Base-by-base conservation (phyloP, 441 rosid genomes). In the Populus trichocarpa region DNA sequence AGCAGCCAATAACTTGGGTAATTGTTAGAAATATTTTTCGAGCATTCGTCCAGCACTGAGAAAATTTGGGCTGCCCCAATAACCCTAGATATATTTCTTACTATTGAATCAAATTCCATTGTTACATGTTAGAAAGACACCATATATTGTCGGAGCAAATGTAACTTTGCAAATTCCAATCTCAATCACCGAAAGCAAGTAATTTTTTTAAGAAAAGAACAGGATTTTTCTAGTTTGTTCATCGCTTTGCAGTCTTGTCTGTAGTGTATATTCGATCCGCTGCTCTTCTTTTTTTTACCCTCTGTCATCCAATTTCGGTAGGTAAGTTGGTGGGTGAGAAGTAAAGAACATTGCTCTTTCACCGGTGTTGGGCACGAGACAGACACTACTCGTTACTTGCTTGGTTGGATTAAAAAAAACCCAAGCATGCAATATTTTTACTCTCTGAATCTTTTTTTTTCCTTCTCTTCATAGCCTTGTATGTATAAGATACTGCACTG, bases 91-190 rank as follows among this genome's bases (percentile, higher is more conserved):
- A 46, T 46, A 46, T 46, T 46, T 46, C 57, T 46, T 46, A 46
- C 18, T 46, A 46, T 14, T 0, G 32, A 68, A 81, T 70, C 69
- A 25, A 72, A 76, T 40, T 72, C 72, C 35, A 59, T 70, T 53
- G 65, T 38, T 18, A 18, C 74, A 6, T 65, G 67, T n/a, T 28
- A 67, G 75, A 77, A 23, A 30, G n/a, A 22, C 33, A 38, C 68
- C 10, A 7, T 35, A 36, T 28, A 71, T 23, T 8, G 73, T 42
- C 13, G 30, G 30, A 50, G 5, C 23, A 23, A 6, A 10, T 5
- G 40, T 23, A 5, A 40, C 26, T 12, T 65, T 72, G 40, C 42
- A 42, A 61, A 40, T 11, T 28, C 63, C 59, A 75, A 25, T 20
- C 14, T 25, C 32, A 30, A 30, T 61, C 28, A 32, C 9, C 20